Base-by-base conservation (phyloP, 2,329 filamentous ascomycete genomes). In the Cyphellophora attinorum region DNA sequence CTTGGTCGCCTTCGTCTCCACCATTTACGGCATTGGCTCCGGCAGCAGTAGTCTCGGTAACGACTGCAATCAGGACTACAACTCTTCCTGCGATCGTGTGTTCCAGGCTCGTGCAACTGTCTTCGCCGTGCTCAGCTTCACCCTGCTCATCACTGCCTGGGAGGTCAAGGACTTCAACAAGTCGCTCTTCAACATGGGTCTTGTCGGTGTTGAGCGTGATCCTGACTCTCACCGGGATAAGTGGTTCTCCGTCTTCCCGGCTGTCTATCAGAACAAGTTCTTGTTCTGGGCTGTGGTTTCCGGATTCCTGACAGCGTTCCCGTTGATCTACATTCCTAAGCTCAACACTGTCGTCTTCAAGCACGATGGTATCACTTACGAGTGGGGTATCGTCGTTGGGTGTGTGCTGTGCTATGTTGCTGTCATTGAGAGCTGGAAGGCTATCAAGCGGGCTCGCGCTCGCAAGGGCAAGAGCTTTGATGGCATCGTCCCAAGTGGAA, bases 51-150 rank as follows among this genome's bases (percentile, higher is more conserved):
- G 21, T 25, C 67, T 81, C 1, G 77, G 74, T 1, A 42, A 45
- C 5, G 58, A 67, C 29, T 84, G 79, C 55, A 84, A 84, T 59
- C 64, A 72, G 25, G 45, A 45, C 10, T 76, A 75, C 53, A 62
- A 54, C 31, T 51, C 60, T 0, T 51, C 55, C 4, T 84, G 79
- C 52, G 67, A 74, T 16, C 66, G 66, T 0, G 76, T 82, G 5
- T 84, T 79, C 66, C 74, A 76, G n/a, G 81, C 80, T 1, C 75
- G 81, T 11, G 78, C 79, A 1, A 83, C 81, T 1, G 79, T 74
- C 5, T 85, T 85, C 51, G 78, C 77, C 19, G 80, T 74, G 46
- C 66, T 85, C 34, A 84, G 79, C 0, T 85, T 80, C 79, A 79
- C 79, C 46, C 77, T 79, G 1, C 68, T 85, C 15, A 81, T 85